Conservation (phyloP, 345 rosid genomes). For the Mangifera indica region DNA sequence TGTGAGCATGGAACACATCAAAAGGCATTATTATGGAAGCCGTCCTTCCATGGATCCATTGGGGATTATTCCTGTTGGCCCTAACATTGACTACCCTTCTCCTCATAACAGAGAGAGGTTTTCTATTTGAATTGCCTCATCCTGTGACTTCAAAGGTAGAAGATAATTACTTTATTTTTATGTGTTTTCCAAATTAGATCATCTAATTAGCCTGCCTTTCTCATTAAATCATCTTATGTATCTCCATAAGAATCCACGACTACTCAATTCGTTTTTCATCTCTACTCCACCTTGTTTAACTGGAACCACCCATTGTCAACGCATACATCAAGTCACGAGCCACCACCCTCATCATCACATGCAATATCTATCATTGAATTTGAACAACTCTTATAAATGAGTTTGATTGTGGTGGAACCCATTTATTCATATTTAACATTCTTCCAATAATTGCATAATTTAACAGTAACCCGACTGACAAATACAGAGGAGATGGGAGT, state of each 20-base stretch:
- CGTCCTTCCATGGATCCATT: slow-evolving; percentile 45
- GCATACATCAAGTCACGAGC: slow-evolving; percentile 22
- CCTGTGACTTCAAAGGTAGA: background rate
- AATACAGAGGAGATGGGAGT: too few relatives aligned
- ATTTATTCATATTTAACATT: background rate
- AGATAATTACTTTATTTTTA: too few relatives aligned
- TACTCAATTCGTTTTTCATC: too few relatives aligned
- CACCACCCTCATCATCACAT: background rate
- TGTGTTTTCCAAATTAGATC: too few relatives aligned
- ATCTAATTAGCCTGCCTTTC: too few relatives aligned
- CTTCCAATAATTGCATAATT: background rate
- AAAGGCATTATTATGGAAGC: slow-evolving; percentile 45
- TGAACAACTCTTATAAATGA: too few relatives aligned
- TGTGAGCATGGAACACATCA: slow-evolving; percentile 46
- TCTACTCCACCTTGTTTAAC: too few relatives aligned
- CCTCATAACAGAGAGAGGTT: slow-evolving; percentile 41
- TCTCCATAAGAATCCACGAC: too few relatives aligned
- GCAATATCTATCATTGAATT: too few relatives aligned
- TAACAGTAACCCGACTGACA: background rate
- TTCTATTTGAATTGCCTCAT: background rate
- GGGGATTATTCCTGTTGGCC: slow-evolving; percentile 47
- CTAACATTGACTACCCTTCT: slow-evolving; percentile 34
- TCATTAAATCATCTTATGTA: too few relatives aligned
- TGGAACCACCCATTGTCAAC: slow-evolving; percentile 23
- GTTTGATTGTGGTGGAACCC: background rate